Evolutionary conservation across 73 alveolate species (phyloP).

Genomic region (Symbiodinium natans): DNA sequence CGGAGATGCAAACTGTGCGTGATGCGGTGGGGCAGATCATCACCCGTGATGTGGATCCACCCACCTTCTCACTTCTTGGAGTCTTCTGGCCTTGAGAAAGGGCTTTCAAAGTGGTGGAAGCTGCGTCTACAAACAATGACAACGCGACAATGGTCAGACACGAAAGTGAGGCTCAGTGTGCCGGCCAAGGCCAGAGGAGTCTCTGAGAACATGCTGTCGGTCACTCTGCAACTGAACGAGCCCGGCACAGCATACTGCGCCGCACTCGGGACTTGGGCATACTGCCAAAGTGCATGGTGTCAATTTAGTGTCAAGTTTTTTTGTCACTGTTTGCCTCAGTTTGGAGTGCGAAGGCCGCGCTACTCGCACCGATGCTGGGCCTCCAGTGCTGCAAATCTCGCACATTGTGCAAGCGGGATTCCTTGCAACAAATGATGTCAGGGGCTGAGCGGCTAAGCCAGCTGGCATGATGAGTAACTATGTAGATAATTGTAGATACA

Average conservation of each 20-base stretch:
- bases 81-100: background rate
- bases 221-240: conserved; percentile 75
- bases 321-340: no score
- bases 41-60: conserved; percentile 67
- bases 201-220: conserved; percentile 24
- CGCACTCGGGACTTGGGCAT: background rate
- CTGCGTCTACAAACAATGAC: no score
- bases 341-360: conserved; percentile 23
- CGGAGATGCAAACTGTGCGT: conserved; percentile 35
- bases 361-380: conserved; percentile 35
- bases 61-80: conserved; percentile 25
- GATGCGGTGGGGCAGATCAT: conserved; percentile 56
- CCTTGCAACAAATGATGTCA: conserved; percentile 12
- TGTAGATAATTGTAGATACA: no score
- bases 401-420: conserved; percentile 40
- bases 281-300: no score
- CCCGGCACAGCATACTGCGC: conserved; percentile 65
- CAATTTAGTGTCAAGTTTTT: no score
- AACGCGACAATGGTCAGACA: background rate
- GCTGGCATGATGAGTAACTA: no score
- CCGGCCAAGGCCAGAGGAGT: conserved; percentile 40
- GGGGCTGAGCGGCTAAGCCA: background rate
- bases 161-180: no score
- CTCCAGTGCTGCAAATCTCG: background rate
- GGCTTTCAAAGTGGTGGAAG: no score